Base-by-base conservation (phyloP, 129 eudicot species). In the Arctium lappa region DNA sequence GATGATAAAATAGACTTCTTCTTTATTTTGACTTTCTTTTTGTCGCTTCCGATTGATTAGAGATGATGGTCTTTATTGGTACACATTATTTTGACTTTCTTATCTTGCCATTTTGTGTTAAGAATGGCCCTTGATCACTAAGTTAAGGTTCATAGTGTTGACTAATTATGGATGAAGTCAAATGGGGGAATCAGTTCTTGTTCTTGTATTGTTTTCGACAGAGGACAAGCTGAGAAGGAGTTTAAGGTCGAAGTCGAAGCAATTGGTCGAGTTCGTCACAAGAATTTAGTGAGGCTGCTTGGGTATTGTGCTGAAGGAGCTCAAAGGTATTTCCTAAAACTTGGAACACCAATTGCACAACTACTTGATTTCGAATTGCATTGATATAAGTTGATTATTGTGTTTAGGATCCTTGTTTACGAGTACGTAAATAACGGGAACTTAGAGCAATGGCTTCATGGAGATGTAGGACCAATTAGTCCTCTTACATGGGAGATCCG, bases 261-360 rank as follows among this genome's bases (percentile, higher is more conserved):
- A 12, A 94, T 94, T 83, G 98, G 98, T 72, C 95, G 98, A 11
- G 98, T 94, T 76, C 88, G 98, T 71, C 98, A 94, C 56, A 94
- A 90, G 88, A 94, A 94, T 92, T 83, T 94, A 86, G 98, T 94
- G 78, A 92, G 98, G 86, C 80, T 94, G 85, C 91, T 94, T 31
- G 98, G 98, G 27, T 94, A 94, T 86, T 94, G 98, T 85, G 98
- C 94, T 29, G 97, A 94, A 89, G 98, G 98, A 79, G 98, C 93
- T 89, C 97, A 90, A 37, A 94, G 98, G 98, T 94, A 86, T 74
- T 68, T 30, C 18, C 4, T 15, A 37, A n/a, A 29, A 73, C 46
- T 33, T 73, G 10, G 22, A 72, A 32, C n/a, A 72, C 44, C 8
- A 72, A 37, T 72, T 73, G 27, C 76, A 36, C 72, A 15, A 50